Evolutionary conservation across 78 protist species (phyloP), one percentile per base, ranked within the genome.

Genomic region (Dictyostelium citrinum): DNA sequence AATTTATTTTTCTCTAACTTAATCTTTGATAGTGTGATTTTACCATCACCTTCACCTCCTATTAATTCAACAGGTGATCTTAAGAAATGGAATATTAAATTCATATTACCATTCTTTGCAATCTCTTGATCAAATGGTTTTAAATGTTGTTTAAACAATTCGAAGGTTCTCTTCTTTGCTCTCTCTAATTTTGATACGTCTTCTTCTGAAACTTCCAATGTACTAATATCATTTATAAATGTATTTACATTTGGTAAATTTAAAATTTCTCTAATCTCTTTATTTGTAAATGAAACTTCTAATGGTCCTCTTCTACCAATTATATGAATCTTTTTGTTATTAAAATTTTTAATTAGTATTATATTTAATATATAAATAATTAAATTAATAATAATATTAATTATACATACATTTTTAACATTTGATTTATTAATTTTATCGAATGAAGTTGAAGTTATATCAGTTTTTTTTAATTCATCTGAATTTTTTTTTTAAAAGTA

Each of bases 221-320:
- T 51, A 55, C 37, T 27, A 46, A 20, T 45, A 58, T 82, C 88
- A 82, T 82, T 86, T 27, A 86, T 41, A 39, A 41, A 86, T 46
- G 95, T 74, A 16, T 91, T 67, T 17, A 83, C 64, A 70, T 70
- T 78, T 33, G 90, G 90, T 64, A 91, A 39, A 17, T 17, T 91
- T 45, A 81, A 55, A 6, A 91, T 91, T 45, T 91, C 95, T 81
- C 95, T 81, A 39, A 91, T 45, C 35, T 91, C 95, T 55, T 91
- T 91, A 31, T 67, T 91, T 20, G 95, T 82, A 68, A 91, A 91
- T 24, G 95, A 81, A 12, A 78, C 90, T 74, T 91, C 83, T 20
- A 85, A 75, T 14, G 95, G 95, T 29, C 95, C 95, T 70, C 95
- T 81, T 67, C 95, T 67, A 70, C 95, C 95, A 35, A 91, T 35